Conservation (phyloP, 2,329 filamentous ascomycete species). For the Cryphonectria radicalis region DNA sequence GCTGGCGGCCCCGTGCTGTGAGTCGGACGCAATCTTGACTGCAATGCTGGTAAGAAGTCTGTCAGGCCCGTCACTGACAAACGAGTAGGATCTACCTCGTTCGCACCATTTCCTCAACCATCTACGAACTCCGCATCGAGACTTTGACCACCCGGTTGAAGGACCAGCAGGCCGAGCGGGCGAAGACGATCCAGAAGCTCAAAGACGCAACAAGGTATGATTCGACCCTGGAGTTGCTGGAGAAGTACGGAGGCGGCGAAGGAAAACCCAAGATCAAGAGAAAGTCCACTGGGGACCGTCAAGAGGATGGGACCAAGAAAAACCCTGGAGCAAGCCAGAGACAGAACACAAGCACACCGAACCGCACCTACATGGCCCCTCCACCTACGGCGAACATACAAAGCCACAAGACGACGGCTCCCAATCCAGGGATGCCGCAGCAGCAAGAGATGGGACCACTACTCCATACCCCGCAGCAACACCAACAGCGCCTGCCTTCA, state of each 20-base stretch:
- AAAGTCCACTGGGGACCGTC: constrained; percentile 33
- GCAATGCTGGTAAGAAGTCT: too few species aligned
- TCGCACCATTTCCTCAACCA: constrained; percentile 66
- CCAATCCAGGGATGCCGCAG: constrained; percentile 35
- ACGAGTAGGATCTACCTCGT: constrained; percentile 69
- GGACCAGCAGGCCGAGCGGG: constrained; percentile 75
- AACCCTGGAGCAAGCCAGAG: constrained; percentile 16
- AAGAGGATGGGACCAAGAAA: constrained; percentile 29
- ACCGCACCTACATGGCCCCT: constrained; percentile 57
- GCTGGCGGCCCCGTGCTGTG: constrained; percentile 73
- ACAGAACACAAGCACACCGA: constrained; percentile 34
- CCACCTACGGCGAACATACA: constrained; percentile 68
- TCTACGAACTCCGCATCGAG: constrained; percentile 82
- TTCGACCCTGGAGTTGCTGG: constrained; percentile 86
- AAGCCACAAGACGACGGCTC: constrained; percentile 39
- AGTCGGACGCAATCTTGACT: background rate
- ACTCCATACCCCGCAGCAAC: constrained; percentile 26
- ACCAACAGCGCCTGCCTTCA: constrained; percentile 28
- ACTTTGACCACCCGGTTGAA: constrained; percentile 71
- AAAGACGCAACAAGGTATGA: constrained; percentile 97
- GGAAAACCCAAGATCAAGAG: constrained; percentile 46
- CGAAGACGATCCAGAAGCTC: constrained; percentile 88
- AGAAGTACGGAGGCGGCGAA: constrained; percentile 84
- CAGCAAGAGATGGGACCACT: constrained; percentile 17
- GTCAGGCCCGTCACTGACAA: background rate